Base-by-base conservation (phyloP, 345 rosid genomes). In the Populus pruinosa region DNA sequence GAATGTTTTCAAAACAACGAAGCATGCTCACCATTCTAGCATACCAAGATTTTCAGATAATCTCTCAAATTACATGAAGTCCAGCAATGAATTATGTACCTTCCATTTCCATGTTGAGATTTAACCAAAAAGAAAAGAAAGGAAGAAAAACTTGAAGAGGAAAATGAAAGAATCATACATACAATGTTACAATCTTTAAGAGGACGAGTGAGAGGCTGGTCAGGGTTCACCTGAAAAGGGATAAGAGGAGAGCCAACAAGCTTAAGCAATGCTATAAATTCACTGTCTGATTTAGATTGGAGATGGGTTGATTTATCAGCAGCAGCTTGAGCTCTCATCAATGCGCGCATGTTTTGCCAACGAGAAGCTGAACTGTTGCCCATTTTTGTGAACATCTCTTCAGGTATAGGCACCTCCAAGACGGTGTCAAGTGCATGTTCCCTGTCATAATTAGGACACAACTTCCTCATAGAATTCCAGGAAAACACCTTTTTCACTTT, bases 181-280 rank as follows among this genome's bases (percentile, higher is more conserved):
- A 95, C 98, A 43, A 90, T 87, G 79, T 94, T 86, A 81, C 87
- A 72, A 76, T 90, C 83, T 8, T 80, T 87, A 76, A 92, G 73
- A 43, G 90, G 81, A 36, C 87, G 83, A 64, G 84, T 83, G 71
- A 90, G 85, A 33, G 82, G 85, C 21, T 70, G 83, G 63, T 83
- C 87, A 8, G 89, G 82, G 33, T 85, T 89, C 53, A 89, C 87
- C 72, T 89, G 96, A 38, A 91, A 92, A 36, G 99, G 97, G 73
- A 93, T 83, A 36, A 93, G 93, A 82, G 99, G 97, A 69, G 94
- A 86, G 11, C 99, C 97, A 31, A 96, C 97, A 25, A 92, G 91
- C 87, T 96, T 96, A 63, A 96, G 90, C 92, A 96, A 87, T 5
- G 99, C 93, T 78, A 91, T 81, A 77, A 96, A 93, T 87, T 96